Percentiles rank a stretch among this genome's conserved stretches.
phyloP scores from a whole-genome alignment of 768 basidiomycete species.

The Fomitopsis serialis region DNA sequence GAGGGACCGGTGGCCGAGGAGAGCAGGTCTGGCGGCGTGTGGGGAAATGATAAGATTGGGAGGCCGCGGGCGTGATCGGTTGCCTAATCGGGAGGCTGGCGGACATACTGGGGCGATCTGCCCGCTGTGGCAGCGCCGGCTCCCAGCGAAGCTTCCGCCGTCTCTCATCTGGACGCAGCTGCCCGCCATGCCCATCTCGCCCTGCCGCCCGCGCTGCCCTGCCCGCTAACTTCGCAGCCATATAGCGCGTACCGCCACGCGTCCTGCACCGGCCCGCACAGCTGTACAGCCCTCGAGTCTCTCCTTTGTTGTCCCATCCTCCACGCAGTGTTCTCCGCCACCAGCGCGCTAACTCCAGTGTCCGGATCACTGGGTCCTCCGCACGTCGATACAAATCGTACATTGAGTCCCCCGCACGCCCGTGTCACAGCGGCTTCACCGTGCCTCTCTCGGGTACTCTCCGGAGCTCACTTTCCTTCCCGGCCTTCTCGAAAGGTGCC shows the following conservation, averaged over 20 bases:
- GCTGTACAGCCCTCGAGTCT: neutral
- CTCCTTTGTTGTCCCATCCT: neutral
- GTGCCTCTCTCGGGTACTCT: conserved; percentile 2
- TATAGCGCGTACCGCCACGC: neutral
- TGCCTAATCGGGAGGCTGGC: neutral
- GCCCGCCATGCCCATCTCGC: neutral
- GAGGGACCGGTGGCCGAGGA: neutral
- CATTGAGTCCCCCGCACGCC: neutral
- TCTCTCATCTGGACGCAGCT: too few species aligned
- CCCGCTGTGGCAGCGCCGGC: neutral
- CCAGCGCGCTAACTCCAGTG: neutral
- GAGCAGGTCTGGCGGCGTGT: neutral
- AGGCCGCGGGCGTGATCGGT: neutral
- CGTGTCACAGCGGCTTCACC: conserved; percentile 1
- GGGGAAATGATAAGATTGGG: neutral
- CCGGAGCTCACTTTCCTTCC: conserved; percentile 2
- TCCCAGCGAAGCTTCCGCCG: neutral
- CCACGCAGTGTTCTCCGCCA: neutral
- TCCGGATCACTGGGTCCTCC: conserved; percentile 1
- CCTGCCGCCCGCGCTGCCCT: neutral
- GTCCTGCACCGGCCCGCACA: neutral
- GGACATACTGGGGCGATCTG: conserved; percentile 3
- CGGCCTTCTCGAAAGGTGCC: conserved; percentile 4
- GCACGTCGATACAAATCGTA: too few species aligned
- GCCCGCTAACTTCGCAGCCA: neutral